Conservation (phyloP, 371 early-diverging fungal species). For the Haplosporangium sp. region DNA sequence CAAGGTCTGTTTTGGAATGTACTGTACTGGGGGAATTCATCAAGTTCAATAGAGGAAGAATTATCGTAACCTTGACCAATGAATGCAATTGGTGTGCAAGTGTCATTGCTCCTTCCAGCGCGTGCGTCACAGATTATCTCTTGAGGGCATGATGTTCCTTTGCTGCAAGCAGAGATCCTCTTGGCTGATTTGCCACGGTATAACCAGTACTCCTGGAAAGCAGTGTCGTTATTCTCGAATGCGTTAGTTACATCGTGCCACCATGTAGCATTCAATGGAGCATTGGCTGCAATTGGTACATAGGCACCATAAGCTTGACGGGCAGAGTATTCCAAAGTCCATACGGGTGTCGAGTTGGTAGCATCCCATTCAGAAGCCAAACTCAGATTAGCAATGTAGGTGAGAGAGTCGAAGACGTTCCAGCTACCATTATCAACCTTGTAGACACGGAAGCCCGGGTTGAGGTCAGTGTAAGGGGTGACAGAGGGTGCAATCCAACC, state of each 20-base stretch:
- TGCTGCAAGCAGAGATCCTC: no score
- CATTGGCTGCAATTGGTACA: slow-evolving; percentile 31
- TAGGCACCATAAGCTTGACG: slow-evolving; percentile 59
- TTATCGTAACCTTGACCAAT: background rate
- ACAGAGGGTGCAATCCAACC: slow-evolving; percentile 69
- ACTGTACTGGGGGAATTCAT: background rate
- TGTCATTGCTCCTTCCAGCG: slow-evolving; percentile 60
- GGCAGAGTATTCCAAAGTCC: slow-evolving; percentile 73
- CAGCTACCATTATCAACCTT: slow-evolving; percentile 67
- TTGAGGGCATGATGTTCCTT: no score
- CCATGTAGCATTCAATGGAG: slow-evolving; percentile 64
- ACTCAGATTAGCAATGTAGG: slow-evolving; percentile 67
- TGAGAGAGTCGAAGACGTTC: slow-evolving; percentile 68
- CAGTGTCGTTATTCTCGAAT: slow-evolving; percentile 57
- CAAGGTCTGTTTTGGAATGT: slow-evolving; percentile 16
- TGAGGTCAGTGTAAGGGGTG: slow-evolving; percentile 63
- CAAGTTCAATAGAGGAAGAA: no score
- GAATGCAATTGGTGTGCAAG: slow-evolving; percentile 18
- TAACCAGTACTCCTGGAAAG: slow-evolving; percentile 61
- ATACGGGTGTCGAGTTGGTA: slow-evolving; percentile 54
- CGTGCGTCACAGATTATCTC: slow-evolving; percentile 60
- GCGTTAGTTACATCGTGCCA: slow-evolving; percentile 68
- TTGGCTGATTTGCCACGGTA: slow-evolving; percentile 60
- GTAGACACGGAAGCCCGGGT: slow-evolving; percentile 69
- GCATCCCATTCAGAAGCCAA: slow-evolving; percentile 58